phyloP scores from a whole-genome alignment of 805 yeast genomes.

The Cyberlindnera euphorbiae region DNA sequence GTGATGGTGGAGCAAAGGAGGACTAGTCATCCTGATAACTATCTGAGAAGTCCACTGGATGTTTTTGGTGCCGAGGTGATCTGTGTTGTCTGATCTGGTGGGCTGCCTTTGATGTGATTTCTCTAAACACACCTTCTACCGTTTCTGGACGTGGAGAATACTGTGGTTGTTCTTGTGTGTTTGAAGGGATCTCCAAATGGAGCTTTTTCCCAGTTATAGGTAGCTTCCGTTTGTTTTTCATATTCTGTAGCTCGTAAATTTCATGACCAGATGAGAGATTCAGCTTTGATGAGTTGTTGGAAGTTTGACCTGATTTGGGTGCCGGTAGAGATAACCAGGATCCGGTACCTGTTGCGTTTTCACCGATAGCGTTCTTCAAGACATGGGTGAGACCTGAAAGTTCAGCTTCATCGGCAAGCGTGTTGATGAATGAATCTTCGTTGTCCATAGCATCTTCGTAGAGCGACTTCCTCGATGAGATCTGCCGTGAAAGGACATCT shows the following conservation, averaged over 20 bases:
- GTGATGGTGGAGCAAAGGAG: neutral
- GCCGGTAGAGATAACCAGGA: slow-evolving; percentile 17
- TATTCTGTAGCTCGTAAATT: slow-evolving; percentile 7
- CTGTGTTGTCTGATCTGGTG: slow-evolving; percentile 5
- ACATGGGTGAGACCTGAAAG: slow-evolving; percentile 15
- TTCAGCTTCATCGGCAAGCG: slow-evolving; percentile 12
- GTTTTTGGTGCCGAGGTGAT: slow-evolving; percentile 4
- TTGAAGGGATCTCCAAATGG: slow-evolving; percentile 4
- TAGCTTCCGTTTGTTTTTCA: neutral
- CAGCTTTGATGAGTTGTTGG: slow-evolving; percentile 4
- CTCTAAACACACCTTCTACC: slow-evolving; percentile 14
- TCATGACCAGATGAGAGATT: slow-evolving; percentile 2
- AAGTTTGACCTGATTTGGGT: neutral
- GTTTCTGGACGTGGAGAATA: slow-evolving; percentile 9
- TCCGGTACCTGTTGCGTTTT: slow-evolving; percentile 10
- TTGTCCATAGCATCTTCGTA: slow-evolving; percentile 7
- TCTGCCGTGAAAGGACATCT: neutral
- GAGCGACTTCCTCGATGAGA: slow-evolving; percentile 1
- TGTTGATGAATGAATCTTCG: slow-evolving; percentile 11
- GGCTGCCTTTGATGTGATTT: slow-evolving; percentile 11
- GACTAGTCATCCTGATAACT: neutral
- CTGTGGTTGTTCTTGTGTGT: neutral
- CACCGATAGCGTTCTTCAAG: slow-evolving; percentile 19
- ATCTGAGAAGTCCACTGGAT: neutral
- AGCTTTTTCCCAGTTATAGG: neutral